phyloP scores from a whole-genome alignment of 495 filamentous ascomycete species.

The Penicillium waksmanii region DNA sequence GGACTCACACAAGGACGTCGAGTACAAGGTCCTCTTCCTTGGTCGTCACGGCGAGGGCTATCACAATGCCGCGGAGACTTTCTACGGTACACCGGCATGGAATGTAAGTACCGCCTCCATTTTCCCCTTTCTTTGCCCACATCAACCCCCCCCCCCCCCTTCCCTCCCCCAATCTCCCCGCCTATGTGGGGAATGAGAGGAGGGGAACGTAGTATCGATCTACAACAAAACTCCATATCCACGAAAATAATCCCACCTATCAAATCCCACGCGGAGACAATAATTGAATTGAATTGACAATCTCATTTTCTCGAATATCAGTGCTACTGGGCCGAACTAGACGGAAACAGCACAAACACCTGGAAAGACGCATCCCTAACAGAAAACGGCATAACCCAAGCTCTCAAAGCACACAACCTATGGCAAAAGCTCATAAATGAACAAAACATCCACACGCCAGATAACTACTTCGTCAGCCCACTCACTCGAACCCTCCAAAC shows the following conservation, averaged over 20 bases:
- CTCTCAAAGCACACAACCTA: conserved; percentile 61
- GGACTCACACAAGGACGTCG: conserved; percentile 42
- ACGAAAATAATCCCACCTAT: neutral
- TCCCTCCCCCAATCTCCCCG: too few relatives aligned
- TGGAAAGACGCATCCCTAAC: conserved; percentile 78
- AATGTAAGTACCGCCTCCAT: conserved; percentile 49
- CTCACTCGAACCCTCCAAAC: conserved; percentile 70
- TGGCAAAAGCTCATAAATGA: conserved; percentile 59
- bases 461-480: conserved; percentile 71
- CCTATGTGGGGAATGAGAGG: neutral
- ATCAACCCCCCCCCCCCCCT: too few relatives aligned
- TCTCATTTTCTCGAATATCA: conserved; percentile 34
- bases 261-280: neutral
- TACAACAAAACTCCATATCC: neutral
- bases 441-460: conserved; percentile 63
- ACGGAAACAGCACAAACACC: conserved; percentile 65
- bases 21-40: conserved; percentile 72
- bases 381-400: conserved; percentile 60
- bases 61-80: conserved; percentile 67
- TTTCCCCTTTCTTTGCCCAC: conserved; percentile 5
- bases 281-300: neutral
- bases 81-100: conserved; percentile 70
- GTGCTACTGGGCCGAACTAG: conserved; percentile 74
- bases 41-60: conserved; percentile 74
- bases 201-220: neutral